Base-by-base conservation (phyloP, 1,139 yeast genomes). In the Meyerozyma athensensis region DNA sequence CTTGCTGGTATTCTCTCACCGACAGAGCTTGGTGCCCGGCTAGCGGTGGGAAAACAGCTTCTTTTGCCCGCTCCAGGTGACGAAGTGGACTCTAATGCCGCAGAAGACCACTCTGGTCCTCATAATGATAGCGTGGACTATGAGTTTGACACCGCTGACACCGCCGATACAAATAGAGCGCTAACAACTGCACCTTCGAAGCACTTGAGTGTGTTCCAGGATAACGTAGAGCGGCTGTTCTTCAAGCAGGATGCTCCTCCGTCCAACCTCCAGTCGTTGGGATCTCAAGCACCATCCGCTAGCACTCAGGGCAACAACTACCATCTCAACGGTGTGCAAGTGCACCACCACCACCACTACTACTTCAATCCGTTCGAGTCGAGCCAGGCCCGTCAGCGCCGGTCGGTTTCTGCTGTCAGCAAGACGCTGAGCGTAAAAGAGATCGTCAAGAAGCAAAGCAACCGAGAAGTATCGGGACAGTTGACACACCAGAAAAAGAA, bases 281-380 rank as follows among this genome's bases (percentile, higher is more conserved):
- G 10, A 5, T 17, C 24, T n/a, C 17, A 30, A 19, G 30, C 24
- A 8, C 4, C 40, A 41, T n/a, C 43, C 40, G 16, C 58, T 56
- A 2, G 43, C 53, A 45, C 19, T 4, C 7, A 5, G 28, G 32
- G 32, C 9, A 28, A 28, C 20, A 28, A 9, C 14, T 17, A 17
- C 14, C 32, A 28, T 12, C 20, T 28, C 19, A 28, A 28, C 8
- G 32, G 32, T 12, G 43, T 63, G 9, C 67, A 63, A 43, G 58
- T 68, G 36, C 76, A 72, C 45, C 74, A 72, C 42, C 75, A 71
- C 47, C 73, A 71, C 44, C 65, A 72, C 43, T 65, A 68, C 40
- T 36, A 44, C 45, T 50, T 23, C 38, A 42, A n/a, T 36, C 44
- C 44, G 30, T 28, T 28, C 10, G 18, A 31, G 24, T 19, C 22